Percentiles rank a stretch among this genome's conserved stretches.
These are phyloP conservation scores for Pichia manshurica DNA, from an alignment of 805 yeast species.

Conservation along the genomic window DNA sequence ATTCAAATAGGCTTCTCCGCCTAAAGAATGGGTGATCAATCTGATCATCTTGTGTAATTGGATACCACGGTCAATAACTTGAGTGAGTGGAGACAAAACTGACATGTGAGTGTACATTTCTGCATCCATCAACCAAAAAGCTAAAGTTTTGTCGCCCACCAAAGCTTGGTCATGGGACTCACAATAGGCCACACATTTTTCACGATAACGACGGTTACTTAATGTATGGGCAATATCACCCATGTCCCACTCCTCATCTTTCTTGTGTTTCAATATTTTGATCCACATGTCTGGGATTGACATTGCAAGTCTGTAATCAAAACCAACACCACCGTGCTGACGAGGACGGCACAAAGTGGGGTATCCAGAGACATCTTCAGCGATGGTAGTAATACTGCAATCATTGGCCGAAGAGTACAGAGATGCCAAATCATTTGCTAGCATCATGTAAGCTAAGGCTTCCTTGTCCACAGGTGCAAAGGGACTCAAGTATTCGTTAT, in stretches of 20 bases:
- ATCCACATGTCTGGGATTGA: conserved; percentile 99
- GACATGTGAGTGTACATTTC: conserved; percentile 98
- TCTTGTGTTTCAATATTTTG: conserved; percentile 74
- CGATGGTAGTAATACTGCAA: conserved; percentile 58
- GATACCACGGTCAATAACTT: conserved; percentile 81
- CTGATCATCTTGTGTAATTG: conserved; percentile 89
- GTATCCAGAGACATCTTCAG: conserved; percentile 97
- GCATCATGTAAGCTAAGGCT: conserved; percentile 78
- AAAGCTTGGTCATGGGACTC: conserved; percentile 97
- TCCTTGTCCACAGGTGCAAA: conserved; percentile 77
- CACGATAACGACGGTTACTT: conserved; percentile 83
- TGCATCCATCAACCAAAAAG: conserved; percentile 98
- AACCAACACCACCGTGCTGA: conserved; percentile 79
- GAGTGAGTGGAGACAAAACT: conserved; percentile 61
- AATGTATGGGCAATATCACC: conserved; percentile 73
- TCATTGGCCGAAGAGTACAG: conserved; percentile 36
- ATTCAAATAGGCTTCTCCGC: conserved; percentile 94
- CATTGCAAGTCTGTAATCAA: conserved; percentile 91
- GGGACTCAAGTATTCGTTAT: conserved; percentile 80
- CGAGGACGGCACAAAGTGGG: conserved; percentile 86
- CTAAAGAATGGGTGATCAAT: conserved; percentile 79
- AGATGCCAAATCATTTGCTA: conserved; percentile 76
- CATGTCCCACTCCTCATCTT: conserved; percentile 90
- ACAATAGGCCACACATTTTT: conserved; percentile 84
- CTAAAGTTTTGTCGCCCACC: conserved; percentile 94